phyloP scores from a whole-genome alignment of 345 rosid species.

The Euphorbia peplus region DNA sequence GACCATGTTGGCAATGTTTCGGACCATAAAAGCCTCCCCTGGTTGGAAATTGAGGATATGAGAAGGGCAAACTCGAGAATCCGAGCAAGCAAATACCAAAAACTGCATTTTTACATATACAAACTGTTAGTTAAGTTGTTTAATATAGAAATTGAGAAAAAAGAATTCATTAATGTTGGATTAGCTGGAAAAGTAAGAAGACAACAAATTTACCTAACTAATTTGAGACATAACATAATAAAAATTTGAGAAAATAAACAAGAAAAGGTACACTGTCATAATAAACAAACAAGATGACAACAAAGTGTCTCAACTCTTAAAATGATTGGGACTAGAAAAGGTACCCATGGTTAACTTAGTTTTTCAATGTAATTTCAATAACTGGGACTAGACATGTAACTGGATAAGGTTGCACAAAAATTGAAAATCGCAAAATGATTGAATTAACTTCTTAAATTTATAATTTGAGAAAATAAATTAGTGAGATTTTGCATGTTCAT shows the following conservation, averaged over 20 bases:
- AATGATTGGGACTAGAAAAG: no score
- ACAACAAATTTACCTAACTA: neutral
- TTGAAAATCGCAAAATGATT: neutral
- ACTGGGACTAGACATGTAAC: neutral
- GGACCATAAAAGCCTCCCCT: conserved; percentile 92
- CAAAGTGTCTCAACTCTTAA: no score
- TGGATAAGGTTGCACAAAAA: neutral
- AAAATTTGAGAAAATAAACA: no score
- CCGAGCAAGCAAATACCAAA: conserved; percentile 96
- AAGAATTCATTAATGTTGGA: neutral
- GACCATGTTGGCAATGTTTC: conserved; percentile 98
- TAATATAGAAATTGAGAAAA: neutral
- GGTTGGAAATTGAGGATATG: conserved; percentile 86
- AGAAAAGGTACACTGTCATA: no score
- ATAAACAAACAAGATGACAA: no score
- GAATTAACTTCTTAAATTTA: neutral
- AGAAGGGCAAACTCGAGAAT: conserved; percentile 93
- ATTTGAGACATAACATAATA: no score
- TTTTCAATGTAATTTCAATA: no score
- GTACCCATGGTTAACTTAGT: no score
- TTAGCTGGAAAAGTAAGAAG: neutral
- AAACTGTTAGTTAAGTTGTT: neutral
- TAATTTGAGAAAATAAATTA: neutral
- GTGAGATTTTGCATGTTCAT: neutral
- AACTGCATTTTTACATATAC: conserved; percentile 64